Conservation (phyloP, 805 yeast genomes). For the Candida endomychidarum region DNA sequence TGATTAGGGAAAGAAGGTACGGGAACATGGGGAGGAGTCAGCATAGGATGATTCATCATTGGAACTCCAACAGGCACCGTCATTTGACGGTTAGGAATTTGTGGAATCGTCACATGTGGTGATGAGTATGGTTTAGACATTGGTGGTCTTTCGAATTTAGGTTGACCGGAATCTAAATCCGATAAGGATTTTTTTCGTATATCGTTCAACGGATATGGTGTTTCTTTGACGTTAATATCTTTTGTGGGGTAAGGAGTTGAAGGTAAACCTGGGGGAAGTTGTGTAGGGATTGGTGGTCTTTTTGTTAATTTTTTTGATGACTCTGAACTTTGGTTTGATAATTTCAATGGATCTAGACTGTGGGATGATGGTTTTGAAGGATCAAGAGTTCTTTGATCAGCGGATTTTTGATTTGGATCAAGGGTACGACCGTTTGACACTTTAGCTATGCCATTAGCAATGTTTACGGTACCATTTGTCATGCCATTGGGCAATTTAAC, state of each 20-base stretch:
- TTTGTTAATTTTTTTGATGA: not conserved
- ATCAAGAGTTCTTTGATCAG: too few species aligned
- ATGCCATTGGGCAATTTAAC: too few species aligned
- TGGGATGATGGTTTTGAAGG: too few species aligned
- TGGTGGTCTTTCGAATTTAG: not conserved
- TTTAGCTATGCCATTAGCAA: too few species aligned
- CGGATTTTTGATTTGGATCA: too few species aligned
- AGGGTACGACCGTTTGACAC: too few species aligned
- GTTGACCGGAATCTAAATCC: not conserved
- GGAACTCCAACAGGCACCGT: constrained; percentile 1
- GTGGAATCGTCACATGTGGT: constrained; percentile 1
- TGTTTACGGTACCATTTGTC: too few species aligned
- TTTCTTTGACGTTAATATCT: constrained; percentile 7
- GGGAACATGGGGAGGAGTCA: not conserved
- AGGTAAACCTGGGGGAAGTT: constrained; percentile 18
- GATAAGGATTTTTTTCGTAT: not conserved
- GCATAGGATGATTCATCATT: not conserved
- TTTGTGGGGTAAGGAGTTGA: constrained; percentile 13
- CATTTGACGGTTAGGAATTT: not conserved
- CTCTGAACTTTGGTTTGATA: too few species aligned
- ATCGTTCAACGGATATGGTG: constrained; percentile 15
- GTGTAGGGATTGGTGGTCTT: constrained; percentile 17
- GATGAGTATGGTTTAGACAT: constrained; percentile 6
- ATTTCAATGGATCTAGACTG: not conserved
- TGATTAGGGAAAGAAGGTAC: constrained; percentile 2